Base-by-base conservation (phyloP, 2,329 filamentous ascomycete genomes). In the Beauveria sp. region DNA sequence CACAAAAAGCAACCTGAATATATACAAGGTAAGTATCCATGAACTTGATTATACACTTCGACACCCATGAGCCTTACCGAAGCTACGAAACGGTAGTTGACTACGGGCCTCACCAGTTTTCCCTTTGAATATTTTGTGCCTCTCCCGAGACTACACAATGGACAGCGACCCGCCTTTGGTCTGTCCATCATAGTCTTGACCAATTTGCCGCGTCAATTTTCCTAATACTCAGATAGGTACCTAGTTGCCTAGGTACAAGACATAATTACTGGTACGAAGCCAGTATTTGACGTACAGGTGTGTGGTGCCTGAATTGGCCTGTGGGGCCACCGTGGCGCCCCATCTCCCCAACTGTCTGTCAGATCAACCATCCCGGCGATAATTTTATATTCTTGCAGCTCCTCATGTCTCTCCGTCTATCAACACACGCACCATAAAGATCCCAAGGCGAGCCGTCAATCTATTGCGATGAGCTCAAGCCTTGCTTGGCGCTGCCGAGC, bases 401-500 rank as follows among this genome's bases (percentile, higher is more conserved):
- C 4, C 14, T 3, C 54, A 47, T 22, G n/a, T 12, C 20, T 43
- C 46, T 47, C 7, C 46, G 30, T 22, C 18, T 28, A 43, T 18
- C 20, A 41, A 40, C 20, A 20, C 5, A 22, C 51, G 28, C 26
- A 37, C 43, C 43, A 56, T 9, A 40, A 30, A 16, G 1, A 24
- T 47, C 6, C 9, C 57, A 24, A 37, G 43, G 28, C 28, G 41
- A 55, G 57, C 57, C 22, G 18, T 18, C 41, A n/a, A 14, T 54
- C 22, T 34, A n/a, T 28, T 6, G n/a, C 50, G 61, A 75, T 75
- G 73, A 74, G 67, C 65, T 67, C 62, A 61, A 70, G 63, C 64
- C 67, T 67, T 56, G 65, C 71, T 62, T 72, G 70, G 72, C 68
- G 67, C 59, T 67, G 67, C 65, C 70, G 66, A 64, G 66, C 66